phyloP scores from a whole-genome alignment of 768 basidiomycete genomes.

The Tulasnella sp. region DNA sequence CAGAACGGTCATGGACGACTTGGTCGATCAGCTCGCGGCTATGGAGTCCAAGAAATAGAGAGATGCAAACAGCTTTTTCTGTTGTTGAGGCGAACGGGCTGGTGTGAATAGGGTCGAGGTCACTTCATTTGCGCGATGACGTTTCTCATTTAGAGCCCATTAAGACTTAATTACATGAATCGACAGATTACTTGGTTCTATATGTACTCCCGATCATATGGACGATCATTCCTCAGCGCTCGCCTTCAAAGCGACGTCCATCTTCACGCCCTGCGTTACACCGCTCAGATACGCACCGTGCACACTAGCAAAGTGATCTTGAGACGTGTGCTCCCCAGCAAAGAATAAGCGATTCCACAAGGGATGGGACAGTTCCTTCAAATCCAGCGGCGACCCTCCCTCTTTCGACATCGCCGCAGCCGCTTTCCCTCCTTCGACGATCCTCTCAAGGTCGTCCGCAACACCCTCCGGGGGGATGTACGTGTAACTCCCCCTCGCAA shows the following conservation, averaged over 20 bases:
- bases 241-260: background rate
- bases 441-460: background rate
- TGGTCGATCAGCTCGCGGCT: conserved; percentile 70
- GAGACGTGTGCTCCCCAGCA: conserved; percentile 13
- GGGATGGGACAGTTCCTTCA: conserved; percentile 9
- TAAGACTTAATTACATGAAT: too few species aligned
- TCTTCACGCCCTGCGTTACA: background rate
- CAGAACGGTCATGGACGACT: conserved; percentile 54
- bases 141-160: too few species aligned
- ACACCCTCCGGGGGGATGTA: conserved; percentile 10
- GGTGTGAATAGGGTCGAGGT: too few species aligned
- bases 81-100: too few species aligned
- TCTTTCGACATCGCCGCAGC: background rate
- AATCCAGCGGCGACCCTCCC: conserved; percentile 15
- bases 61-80: background rate
- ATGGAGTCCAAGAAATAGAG: conserved; percentile 31
- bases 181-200: too few species aligned
- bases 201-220: too few species aligned
- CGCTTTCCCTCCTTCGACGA: background rate
- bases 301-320: conserved; percentile 10
- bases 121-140: too few species aligned
- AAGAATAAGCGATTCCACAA: conserved; percentile 15
- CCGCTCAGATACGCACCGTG: conserved; percentile 14
- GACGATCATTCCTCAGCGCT: background rate
- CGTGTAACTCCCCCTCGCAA: conserved; percentile 7